phyloP scores from a whole-genome alignment of 306 rosid species.

The Boehmeria nivea region DNA sequence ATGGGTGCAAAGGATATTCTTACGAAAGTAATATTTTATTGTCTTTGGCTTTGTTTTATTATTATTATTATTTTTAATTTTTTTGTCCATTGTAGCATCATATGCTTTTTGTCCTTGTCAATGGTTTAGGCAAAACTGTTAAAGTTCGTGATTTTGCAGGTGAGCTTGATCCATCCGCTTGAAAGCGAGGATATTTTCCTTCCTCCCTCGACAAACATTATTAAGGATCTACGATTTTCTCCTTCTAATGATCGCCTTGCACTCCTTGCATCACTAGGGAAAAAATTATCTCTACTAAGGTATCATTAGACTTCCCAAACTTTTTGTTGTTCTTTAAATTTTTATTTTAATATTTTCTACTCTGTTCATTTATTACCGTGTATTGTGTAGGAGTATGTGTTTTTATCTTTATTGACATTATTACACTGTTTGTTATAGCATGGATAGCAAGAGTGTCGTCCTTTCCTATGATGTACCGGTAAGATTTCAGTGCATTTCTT shows the following conservation, averaged over 20 bases:
- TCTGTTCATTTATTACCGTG: background rate
- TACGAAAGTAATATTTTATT: slow-evolving; percentile 55
- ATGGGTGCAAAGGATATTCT: slow-evolving; percentile 43
- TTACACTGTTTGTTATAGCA: slow-evolving; percentile 46
- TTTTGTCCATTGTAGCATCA: no score
- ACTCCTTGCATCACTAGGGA: slow-evolving; percentile 61
- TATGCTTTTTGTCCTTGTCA: slow-evolving; percentile 4
- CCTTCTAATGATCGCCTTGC: slow-evolving; percentile 50
- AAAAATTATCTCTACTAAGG: slow-evolving; percentile 81
- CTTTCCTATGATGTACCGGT: slow-evolving; percentile 79
- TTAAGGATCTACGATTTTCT: slow-evolving; percentile 69
- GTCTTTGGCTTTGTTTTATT: slow-evolving; percentile 10
- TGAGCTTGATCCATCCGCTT: slow-evolving; percentile 74
- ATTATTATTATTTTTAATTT: no score
- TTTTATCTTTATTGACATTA: slow-evolving; percentile 12
- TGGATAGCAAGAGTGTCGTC: slow-evolving; percentile 56
- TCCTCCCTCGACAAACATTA: slow-evolving; percentile 44
- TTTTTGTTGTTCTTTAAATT: background rate
- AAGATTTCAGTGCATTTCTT: slow-evolving; percentile 12
- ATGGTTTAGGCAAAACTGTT: slow-evolving; percentile 7
- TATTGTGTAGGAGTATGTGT: no score
- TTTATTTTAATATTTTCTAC: background rate
- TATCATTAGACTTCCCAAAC: slow-evolving; percentile 19
- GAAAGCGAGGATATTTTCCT: slow-evolving; percentile 71
- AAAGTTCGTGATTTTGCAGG: slow-evolving; percentile 46